Evolutionary conservation across 2,329 filamentous ascomycete species (phyloP).

Genomic region (Claviceps purpurea): DNA sequence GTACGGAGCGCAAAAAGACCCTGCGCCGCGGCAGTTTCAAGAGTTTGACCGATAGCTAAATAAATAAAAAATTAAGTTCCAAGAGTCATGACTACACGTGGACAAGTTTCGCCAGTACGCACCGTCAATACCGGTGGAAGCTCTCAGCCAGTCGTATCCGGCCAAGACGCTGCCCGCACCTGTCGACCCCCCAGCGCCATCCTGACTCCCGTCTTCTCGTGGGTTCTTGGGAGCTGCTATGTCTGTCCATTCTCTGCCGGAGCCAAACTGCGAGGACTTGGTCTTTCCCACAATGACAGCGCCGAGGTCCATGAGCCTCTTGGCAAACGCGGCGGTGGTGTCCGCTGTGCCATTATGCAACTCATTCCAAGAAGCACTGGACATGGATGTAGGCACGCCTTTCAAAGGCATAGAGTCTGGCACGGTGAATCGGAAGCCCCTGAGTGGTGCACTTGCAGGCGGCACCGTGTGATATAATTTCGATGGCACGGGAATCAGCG

Average conservation of each 20-base stretch:
- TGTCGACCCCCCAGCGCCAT: constrained; percentile 19
- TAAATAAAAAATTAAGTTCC: too few relatives aligned
- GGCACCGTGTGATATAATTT: constrained; percentile 20
- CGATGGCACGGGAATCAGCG: constrained; percentile 24
- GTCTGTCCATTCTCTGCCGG: constrained; percentile 28
- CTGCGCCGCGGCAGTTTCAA: constrained; percentile 11
- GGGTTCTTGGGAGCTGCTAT: constrained; percentile 28
- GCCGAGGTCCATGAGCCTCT: constrained; percentile 45
- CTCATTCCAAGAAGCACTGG: constrained; percentile 44
- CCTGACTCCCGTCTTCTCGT: constrained; percentile 33
- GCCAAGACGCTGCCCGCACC: constrained; percentile 25
- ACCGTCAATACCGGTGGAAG: constrained; percentile 24
- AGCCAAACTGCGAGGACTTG: constrained; percentile 34
- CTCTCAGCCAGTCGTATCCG: constrained; percentile 28
- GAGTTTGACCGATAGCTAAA: constrained; percentile 10
- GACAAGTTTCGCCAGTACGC: constrained; percentile 5
- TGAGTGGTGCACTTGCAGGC: constrained; percentile 19
- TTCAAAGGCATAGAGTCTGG: constrained; percentile 20
- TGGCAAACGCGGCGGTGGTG: constrained; percentile 35
- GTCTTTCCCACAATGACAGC: constrained; percentile 42
- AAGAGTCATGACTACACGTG: too few relatives aligned
- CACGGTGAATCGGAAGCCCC: constrained; percentile 23
- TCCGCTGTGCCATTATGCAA: constrained; percentile 32
- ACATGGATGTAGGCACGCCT: constrained; percentile 42
- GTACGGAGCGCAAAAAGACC: constrained; percentile 19